phyloP scores from a whole-genome alignment of 495 filamentous ascomycete species.

The Xylaria castorea region DNA sequence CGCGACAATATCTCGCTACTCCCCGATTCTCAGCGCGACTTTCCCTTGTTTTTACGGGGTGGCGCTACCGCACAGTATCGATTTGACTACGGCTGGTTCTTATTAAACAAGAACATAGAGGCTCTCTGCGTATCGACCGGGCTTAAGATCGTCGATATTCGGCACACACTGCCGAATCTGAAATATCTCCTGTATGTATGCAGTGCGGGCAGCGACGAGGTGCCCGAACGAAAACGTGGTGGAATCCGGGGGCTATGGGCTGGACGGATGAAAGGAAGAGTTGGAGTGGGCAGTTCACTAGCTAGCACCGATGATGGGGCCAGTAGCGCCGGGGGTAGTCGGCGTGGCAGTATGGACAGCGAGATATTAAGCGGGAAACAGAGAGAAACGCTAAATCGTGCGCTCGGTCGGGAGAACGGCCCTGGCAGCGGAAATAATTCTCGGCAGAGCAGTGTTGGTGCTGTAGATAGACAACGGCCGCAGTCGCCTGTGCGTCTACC shows the following conservation, averaged over 20 bases:
- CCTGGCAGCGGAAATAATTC: constrained; percentile 24
- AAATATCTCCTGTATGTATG: constrained; percentile 91
- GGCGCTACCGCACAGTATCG: constrained; percentile 73
- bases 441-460: constrained; percentile 23
- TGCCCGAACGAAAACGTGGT: constrained; percentile 79
- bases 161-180: constrained; percentile 89
- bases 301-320: constrained; percentile 40
- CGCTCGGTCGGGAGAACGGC: constrained; percentile 31
- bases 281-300: constrained; percentile 26
- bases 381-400: constrained; percentile 49
- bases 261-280: constrained; percentile 42
- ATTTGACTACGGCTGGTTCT: constrained; percentile 94
- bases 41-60: constrained; percentile 80
- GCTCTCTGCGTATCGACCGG: constrained; percentile 76
- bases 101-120: constrained; percentile 94
- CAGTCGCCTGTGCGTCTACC: constrained; percentile 39
- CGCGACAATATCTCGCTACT: constrained; percentile 79
- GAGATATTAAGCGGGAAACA: constrained; percentile 40
- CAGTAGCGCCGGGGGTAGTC: constrained; percentile 50
- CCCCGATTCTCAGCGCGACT: constrained; percentile 67
- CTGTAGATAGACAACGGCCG: constrained; percentile 4
- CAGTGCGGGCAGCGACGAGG: constrained; percentile 75
- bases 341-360: constrained; percentile 58
- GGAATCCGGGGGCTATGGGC: constrained; percentile 72
- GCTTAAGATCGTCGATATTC: constrained; percentile 79